These are phyloP conservation scores for Hyphopichia khmerensis DNA, from an alignment of 1,139 yeast species.

Conservation along the genomic window DNA sequence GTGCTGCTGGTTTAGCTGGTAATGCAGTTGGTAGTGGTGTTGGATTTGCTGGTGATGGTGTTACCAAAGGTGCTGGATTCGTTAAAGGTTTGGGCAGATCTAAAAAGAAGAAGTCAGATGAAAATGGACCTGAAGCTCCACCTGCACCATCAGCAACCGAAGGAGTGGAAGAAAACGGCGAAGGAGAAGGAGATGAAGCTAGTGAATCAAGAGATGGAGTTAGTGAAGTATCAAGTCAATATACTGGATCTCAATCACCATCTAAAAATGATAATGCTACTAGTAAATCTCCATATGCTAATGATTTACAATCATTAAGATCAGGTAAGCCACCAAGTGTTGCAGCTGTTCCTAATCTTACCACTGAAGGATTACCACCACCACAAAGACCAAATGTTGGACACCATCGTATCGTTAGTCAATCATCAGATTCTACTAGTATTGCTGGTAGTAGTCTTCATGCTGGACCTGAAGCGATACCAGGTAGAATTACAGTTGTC, in stretches of 20 bases:
- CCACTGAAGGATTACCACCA: constrained; percentile 37
- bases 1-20: constrained; percentile 36
- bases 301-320: constrained; percentile 24
- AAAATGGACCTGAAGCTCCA: neutral
- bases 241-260: constrained; percentile 4
- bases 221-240: constrained; percentile 3
- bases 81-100: constrained; percentile 33
- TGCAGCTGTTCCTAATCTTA: constrained; percentile 35
- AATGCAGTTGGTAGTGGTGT: constrained; percentile 31
- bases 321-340: constrained; percentile 14
- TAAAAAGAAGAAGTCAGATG: constrained; percentile 10
- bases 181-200: constrained; percentile 5
- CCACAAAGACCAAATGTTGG: constrained; percentile 29
- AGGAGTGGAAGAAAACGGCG: constrained; percentile 1
- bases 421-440: constrained; percentile 25
- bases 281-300: constrained; percentile 14
- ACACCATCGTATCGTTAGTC: constrained; percentile 28
- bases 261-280: constrained; percentile 3
- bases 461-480: constrained; percentile 35
- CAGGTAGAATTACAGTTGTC: constrained; percentile 56
- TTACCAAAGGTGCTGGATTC: constrained; percentile 45
- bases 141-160: neutral
- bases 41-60: constrained; percentile 39
- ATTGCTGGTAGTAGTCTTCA: constrained; percentile 29
- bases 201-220: constrained; percentile 3